Evolutionary conservation across 202 grass and related monocot genomes (phyloP).

Genomic region (Hordeum pubiflorum): DNA sequence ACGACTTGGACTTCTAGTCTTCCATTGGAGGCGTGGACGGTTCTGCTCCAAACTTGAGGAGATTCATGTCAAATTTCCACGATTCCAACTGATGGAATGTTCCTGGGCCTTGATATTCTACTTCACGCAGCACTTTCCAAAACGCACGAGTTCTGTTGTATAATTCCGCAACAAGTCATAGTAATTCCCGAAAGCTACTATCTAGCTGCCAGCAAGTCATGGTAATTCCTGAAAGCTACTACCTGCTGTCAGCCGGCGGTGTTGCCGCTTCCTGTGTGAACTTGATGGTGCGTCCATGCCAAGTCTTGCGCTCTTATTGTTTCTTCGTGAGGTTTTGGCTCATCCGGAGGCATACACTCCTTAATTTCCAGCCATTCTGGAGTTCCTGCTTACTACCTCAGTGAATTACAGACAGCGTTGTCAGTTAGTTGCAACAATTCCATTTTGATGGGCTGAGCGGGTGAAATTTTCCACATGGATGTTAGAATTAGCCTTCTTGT

Average conservation of each 20-base stretch:
- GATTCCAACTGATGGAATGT: not conserved
- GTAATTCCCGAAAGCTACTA: not conserved
- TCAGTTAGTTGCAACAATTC: not conserved
- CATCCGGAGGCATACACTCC: not conserved
- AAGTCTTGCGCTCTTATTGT: not conserved
- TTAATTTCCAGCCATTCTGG: not conserved
- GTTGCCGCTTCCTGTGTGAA: not conserved
- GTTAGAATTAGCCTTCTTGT: not conserved
- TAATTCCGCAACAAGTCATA: not conserved
- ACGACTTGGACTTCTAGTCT: not conserved
- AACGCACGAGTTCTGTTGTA: not conserved
- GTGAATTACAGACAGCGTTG: not conserved
- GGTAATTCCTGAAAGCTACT: not conserved
- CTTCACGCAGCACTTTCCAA: not conserved
- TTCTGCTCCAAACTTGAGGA: not conserved
- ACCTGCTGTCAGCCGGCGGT: not conserved
- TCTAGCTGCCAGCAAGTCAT: too few relatives aligned
- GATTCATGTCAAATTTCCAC: constrained; percentile 14
- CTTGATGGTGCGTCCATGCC: too few relatives aligned
- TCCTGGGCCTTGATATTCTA: not conserved
- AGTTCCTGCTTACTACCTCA: not conserved
- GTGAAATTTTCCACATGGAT: not conserved
- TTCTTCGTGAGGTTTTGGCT: not conserved
- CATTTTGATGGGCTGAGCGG: not conserved
- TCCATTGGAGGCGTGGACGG: not conserved